Evolutionary conservation across 2,329 filamentous ascomycete genomes (phyloP), one percentile per base, ranked within the genome.

Genomic region (Fusarium sp.): DNA sequence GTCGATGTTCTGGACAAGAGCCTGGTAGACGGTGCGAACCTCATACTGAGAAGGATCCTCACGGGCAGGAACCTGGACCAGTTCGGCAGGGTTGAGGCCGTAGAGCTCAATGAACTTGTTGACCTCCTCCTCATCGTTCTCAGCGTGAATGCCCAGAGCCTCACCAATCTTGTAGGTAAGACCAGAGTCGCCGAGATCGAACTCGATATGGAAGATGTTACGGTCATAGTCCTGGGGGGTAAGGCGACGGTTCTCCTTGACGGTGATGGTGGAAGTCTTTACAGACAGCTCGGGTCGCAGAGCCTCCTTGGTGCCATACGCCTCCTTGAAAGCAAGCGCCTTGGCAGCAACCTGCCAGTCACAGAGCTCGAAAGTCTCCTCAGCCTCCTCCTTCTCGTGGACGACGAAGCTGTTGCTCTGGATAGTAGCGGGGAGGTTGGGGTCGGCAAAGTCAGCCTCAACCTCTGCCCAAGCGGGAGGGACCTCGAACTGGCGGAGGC

Each of bases 171-270:
- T 92, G 79, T 99, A 99, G 37, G 87, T 97, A 64, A 99, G 87
- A 35, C 93, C 94, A 31, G 94, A 96, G 71, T 89, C 79, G 58
- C 94, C 94, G 21, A 99, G 86, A 73, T 98, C 95, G 71, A 99
- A 99, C 78, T 99, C 95, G 62, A 99, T 98, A 80, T 99, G 95
- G 89, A 99, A 99, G 77, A 99, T 98, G 83, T 99, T 97, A 69
- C 95, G 92, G 77, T 98, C 93, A 74, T 99, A 99, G 29, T 88
- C 90, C 21, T 78, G 71, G 4, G 95, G 95, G 0, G 95, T 99
- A 51, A 99, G 85, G 63, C 95, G 88, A 61, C 95, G 91, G 80
- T 96, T 97, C 81, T 98, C 95, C 81, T 96, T 92, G 76, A 99
- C 93, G 50, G 88, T 89, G 49, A 97, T 90, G 37, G 92, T 91